Base-by-base conservation (phyloP, 495 filamentous ascomycete genomes). In the Neurospora sp. region DNA sequence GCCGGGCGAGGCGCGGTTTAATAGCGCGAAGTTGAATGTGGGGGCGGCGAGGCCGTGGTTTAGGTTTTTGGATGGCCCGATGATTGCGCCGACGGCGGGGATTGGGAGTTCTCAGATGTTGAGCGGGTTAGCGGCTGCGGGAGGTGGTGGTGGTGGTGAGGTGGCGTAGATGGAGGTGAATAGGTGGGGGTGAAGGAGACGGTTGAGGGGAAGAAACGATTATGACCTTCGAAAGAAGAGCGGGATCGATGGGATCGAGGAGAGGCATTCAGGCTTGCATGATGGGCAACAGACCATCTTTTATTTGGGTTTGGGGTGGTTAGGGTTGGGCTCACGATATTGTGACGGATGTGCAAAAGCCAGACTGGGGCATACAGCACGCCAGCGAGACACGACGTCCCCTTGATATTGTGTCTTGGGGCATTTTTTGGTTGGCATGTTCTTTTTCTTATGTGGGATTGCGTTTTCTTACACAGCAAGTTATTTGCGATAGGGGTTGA, bases 1-100 rank as follows among this genome's bases (percentile, higher is more conserved):
- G 0, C 93, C 94, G 0, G 93, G 93, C 14, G 95, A 96, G 77
- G 91, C 92, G 7, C 88, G 93, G 41, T 95, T 95, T 79, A 97
- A 97, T 75, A 91, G 91, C 73, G 94, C 95, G 23, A 88, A 94
- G 80, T 82, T 97, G 77, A 98, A 98, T 78, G 94, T 95, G 75
- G 90, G 91, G 78, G 89, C 96, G 46, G 96, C 94, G 5, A 85
- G 93, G 41, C 88, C 91, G 76, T 92, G 92, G 74, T 98, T 99
- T 81, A 90, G 82, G 78, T 86, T 85, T 70, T 72, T 87, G 31
- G 85, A 87, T 37, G 84, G 83, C 20, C 84, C 85, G 0, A 73
- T 76, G 1, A 74, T 77, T 14, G 42, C 74, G 7, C 62, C 75
- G 41, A 39, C 70, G 4, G 14, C 66, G 60, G 49, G 62, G 12